These are phyloP conservation scores for Lactarius indigo DNA, from an alignment of 768 basidiomycete genomes.

Conservation along the genomic window DNA sequence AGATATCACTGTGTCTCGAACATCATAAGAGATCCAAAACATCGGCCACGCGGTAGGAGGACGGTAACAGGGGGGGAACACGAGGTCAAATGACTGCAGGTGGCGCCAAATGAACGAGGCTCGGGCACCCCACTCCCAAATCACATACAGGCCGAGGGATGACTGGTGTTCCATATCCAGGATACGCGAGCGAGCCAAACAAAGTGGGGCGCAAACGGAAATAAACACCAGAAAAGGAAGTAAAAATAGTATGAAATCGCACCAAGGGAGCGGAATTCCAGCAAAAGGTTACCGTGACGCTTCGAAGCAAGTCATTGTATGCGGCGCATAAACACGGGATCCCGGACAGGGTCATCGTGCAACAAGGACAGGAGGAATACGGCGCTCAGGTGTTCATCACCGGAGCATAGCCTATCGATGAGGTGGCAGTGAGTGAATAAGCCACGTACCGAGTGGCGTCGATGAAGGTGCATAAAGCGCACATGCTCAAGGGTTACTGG, in stretches of 20 bases:
- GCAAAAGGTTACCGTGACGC: background rate
- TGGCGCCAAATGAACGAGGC: conserved; percentile 9
- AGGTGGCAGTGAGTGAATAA: conserved; percentile 11
- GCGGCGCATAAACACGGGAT: background rate
- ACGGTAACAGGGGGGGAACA: conserved; percentile 1
- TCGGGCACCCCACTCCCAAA: background rate
- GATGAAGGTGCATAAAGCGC: background rate
- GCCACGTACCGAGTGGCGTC: conserved; percentile 1
- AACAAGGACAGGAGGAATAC: background rate
- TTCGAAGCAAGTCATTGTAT: background rate
- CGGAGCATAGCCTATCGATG: conserved; percentile 13
- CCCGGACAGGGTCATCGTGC: background rate
- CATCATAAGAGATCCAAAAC: conserved; percentile 16
- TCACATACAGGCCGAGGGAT: background rate
- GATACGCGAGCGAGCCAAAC: background rate
- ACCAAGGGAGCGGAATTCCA: background rate
- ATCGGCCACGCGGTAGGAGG: conserved; percentile 17
- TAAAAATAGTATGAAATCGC: background rate
- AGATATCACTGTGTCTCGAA: conserved; percentile 14
- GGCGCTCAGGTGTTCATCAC: background rate
- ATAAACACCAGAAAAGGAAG: background rate
- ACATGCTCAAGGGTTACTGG: background rate
- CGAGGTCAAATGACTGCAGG: conserved; percentile 19
- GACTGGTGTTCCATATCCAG: background rate
- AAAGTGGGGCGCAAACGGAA: background rate